phyloP scores from a whole-genome alignment of 345 rosid species.

The Eutrema japonicum region DNA sequence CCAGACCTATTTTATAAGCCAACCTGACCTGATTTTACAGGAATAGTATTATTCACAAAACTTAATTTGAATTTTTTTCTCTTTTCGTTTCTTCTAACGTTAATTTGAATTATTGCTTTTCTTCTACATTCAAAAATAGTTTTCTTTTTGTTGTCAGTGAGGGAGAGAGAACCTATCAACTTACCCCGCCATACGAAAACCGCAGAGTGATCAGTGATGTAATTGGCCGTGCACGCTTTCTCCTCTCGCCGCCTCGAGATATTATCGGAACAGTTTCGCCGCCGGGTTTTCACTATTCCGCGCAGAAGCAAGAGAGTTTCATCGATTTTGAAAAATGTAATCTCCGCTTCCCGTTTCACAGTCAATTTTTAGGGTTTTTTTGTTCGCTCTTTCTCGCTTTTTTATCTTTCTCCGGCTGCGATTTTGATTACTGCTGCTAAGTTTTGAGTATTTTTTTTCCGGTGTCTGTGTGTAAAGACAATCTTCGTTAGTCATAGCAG shows the following conservation, averaged over 20 bases:
- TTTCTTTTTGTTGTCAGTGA: neutral
- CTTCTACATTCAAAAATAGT: neutral
- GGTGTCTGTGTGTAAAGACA: conserved; percentile 1
- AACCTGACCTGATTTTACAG: too few species aligned
- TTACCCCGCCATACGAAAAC: conserved; percentile 18
- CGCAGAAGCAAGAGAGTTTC: conserved; percentile 7
- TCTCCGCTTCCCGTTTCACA: conserved; percentile 13
- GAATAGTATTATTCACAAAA: too few species aligned
- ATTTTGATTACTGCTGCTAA: neutral
- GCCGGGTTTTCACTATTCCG: neutral
- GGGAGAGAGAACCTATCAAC: neutral
- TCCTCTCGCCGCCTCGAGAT: conserved; percentile 16
- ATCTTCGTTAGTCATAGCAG: conserved; percentile 17
- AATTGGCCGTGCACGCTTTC: neutral
- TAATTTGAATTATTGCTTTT: too few species aligned
- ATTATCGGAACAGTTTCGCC: conserved; percentile 14
- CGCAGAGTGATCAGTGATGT: neutral
- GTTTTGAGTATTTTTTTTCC: neutral
- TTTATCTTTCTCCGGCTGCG: neutral
- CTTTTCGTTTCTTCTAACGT: too few species aligned
- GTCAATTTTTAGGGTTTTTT: conserved; percentile 15
- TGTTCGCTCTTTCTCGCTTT: conserved; percentile 12
- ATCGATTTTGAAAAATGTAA: conserved; percentile 22
- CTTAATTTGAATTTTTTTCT: too few species aligned
- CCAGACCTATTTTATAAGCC: too few species aligned